Evolutionary conservation across 176 grass and related monocot species (phyloP).

Genomic region (Zoysia pacifica): DNA sequence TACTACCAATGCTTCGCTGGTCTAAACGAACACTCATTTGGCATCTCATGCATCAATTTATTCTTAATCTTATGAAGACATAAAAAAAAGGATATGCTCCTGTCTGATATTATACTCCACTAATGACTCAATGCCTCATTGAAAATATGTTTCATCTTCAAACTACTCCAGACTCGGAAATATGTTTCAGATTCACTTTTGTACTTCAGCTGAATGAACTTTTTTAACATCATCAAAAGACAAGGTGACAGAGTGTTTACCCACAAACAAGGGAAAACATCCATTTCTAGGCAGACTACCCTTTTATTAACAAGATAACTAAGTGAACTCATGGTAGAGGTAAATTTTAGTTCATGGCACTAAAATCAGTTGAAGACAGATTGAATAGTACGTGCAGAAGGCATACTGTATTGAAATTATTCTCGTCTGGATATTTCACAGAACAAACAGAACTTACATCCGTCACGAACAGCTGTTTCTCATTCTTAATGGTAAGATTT

Average conservation of each 20-base stretch:
- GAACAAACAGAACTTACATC: background rate
- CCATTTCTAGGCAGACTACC: background rate
- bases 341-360: background rate
- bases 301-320: background rate
- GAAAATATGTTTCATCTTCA: background rate
- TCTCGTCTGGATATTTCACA: background rate
- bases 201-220: background rate
- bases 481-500: background rate
- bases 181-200: background rate
- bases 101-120: background rate
- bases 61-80: background rate
- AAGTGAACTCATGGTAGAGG: background rate
- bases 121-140: background rate
- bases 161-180: background rate
- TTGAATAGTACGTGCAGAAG: background rate
- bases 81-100: background rate
- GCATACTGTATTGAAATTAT: background rate
- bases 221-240: background rate
- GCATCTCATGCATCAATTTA: background rate
- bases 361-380: constrained; percentile 2
- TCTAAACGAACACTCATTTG: background rate
- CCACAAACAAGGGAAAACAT: background rate
- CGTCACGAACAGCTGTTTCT: background rate
- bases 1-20: background rate
- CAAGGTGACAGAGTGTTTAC: background rate